phyloP scores from a whole-genome alignment of 805 yeast genomes.

The Ogataea parapolymorpha region DNA sequence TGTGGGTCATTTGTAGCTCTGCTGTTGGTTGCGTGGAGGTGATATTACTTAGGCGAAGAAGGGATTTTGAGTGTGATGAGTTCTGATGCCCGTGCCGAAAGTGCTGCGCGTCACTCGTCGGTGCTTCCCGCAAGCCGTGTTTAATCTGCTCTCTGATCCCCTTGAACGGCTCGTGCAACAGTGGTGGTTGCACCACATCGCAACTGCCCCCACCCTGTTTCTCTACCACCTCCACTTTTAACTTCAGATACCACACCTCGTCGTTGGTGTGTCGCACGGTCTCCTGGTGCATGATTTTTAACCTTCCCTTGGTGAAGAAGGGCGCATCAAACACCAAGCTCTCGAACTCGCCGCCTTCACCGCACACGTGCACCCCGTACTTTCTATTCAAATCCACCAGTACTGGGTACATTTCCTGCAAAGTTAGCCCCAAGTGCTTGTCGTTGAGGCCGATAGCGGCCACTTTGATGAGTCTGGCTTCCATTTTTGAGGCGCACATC shows the following conservation, averaged over 20 bases:
- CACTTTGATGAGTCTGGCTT: constrained; percentile 86
- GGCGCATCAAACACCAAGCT: constrained; percentile 90
- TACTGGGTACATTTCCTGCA: constrained; percentile 59
- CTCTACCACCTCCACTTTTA: constrained; percentile 48
- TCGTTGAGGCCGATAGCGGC: constrained; percentile 84
- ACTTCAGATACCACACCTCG: constrained; percentile 66
- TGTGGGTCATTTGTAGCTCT: constrained; percentile 45
- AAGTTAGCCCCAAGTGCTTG: constrained; percentile 62
- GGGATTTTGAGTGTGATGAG: constrained; percentile 25
- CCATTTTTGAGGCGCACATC: constrained; percentile 63
- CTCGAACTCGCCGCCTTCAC: constrained; percentile 99
- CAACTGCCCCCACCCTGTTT: constrained; percentile 17
- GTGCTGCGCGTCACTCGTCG: neutral
- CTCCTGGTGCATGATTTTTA: constrained; percentile 40
- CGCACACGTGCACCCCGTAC: constrained; percentile 91
- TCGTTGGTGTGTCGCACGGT: constrained; percentile 51
- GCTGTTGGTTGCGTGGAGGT: constrained; percentile 30
- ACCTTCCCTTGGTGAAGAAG: constrained; percentile 56
- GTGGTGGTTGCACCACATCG: constrained; percentile 31
- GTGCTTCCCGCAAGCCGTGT: neutral
- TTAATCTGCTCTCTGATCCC: constrained; percentile 10
- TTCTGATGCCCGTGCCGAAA: constrained; percentile 1
- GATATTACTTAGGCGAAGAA: constrained; percentile 44
- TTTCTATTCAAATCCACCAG: constrained; percentile 53
- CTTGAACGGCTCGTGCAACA: constrained; percentile 42